A percentile compares a stretch with the other conserved stretches of the same genome.
Conservation (phyloP, 352 stramenopile genomes). For the Globisporangium cylindrosporum region DNA sequence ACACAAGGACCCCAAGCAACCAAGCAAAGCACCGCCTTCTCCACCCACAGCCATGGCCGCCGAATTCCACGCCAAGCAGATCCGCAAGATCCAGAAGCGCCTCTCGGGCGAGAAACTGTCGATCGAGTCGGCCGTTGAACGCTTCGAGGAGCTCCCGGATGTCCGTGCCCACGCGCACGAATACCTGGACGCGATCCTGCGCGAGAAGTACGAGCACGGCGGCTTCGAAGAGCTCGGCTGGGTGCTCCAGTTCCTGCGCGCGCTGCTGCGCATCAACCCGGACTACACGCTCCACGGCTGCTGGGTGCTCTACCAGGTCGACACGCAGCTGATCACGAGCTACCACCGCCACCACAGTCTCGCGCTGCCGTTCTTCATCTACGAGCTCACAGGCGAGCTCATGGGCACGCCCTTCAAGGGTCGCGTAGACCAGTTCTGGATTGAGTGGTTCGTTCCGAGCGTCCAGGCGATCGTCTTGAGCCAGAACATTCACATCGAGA, state of each 20-base stretch:
- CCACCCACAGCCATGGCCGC: background rate
- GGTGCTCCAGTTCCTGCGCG: constrained; percentile 9
- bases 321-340: constrained; percentile 5
- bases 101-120: background rate
- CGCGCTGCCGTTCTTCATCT: constrained; percentile 11
- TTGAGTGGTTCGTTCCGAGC: constrained; percentile 7
- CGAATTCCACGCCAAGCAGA: background rate
- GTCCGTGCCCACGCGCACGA: background rate
- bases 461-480: constrained; percentile 6
- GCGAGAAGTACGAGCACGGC: constrained; percentile 1
- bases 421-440: constrained; percentile 10
- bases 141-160: constrained; percentile 3
- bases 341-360: constrained; percentile 11
- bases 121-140: background rate
- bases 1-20: background rate
- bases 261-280: constrained; percentile 4
- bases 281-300: constrained; percentile 11
- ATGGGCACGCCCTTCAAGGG: constrained; percentile 4
- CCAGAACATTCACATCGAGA: constrained; percentile 7
- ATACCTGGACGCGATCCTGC: constrained; percentile 17
- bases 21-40: background rate
- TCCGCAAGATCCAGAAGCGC: constrained; percentile 3
- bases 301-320: constrained; percentile 12
- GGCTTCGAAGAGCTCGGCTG: background rate
- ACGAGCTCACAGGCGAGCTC: constrained; percentile 4